Evolutionary conservation across 169 alveolate species (phyloP), one percentile per base, ranked within the genome.

Genomic region (Eimeria necatrix): DNA sequence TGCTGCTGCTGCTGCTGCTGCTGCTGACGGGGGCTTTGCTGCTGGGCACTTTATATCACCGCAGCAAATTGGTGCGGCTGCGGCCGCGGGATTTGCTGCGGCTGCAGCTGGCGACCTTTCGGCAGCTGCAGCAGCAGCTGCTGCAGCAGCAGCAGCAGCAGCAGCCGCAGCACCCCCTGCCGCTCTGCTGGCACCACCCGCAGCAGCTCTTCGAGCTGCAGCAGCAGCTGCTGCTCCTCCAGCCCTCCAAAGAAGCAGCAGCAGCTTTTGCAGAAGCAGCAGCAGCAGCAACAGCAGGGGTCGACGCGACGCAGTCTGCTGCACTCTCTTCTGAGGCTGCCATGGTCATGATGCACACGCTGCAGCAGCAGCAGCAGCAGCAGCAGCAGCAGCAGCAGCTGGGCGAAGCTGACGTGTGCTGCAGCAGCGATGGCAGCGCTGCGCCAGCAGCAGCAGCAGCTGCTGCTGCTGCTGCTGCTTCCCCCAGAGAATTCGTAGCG

Each of bases 1-100:
- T n/a, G n/a, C n/a, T n/a, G n/a, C n/a, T 56, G 64, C 64, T 56
- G 64, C 64, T 56, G 64, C 64, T 56, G 64, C 64, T 56, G 64
- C 64, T 56, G 64, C 64, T 56, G 20, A 14, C 64, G 64, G 64
- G 64, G 14, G 64, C 64, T 14, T 56, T 56, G 64, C 64, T 56
- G 64, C 64, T 56, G 20, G 64, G 64, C 64, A 9, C 20, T 56
- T 14, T 56, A 8, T 56, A 9, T 56, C 64, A 56, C 64, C 8
- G 14, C 20, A 8, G 14, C 64, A 56, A 56, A 14, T 14, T 56
- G 64, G 64, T 56, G 64, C 64, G 64, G 20, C 8, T 56, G 64
- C 8, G 64, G 14, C 64, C 64, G 8, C 8, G 64, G 14, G 64
- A 56, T 14, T 56, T 56, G 64, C 64, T 9, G 64, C 64, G 64